Evolutionary conservation across 1,284 basidiomycete genomes (phyloP).

Genomic region (Malassezia sympodialis): DNA sequence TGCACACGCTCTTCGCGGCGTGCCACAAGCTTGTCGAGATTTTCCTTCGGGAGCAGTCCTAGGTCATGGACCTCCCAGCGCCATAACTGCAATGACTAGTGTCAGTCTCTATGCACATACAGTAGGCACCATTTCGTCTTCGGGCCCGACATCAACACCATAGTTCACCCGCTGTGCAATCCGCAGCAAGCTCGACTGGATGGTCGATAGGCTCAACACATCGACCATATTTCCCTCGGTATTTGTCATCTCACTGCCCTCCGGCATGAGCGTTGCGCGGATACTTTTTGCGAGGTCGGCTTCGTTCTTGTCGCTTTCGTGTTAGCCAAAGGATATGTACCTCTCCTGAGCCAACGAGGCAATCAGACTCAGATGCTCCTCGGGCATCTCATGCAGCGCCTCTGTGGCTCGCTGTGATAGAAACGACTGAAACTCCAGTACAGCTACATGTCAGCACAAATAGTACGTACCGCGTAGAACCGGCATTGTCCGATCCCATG

Average conservation of each 20-base stretch:
- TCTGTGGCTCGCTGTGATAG: slow-evolving; percentile 19
- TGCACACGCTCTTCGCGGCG: slow-evolving; percentile 60
- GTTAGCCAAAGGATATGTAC: not conserved
- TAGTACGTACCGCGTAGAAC: slow-evolving; percentile 62
- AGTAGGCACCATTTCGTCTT: not conserved
- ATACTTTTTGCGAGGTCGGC: slow-evolving; percentile 29
- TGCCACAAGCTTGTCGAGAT: slow-evolving; percentile 58
- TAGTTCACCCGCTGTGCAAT: slow-evolving; percentile 38
- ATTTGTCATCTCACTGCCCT: slow-evolving; percentile 18
- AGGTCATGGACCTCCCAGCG: slow-evolving; percentile 69
- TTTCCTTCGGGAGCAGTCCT: slow-evolving; percentile 62
- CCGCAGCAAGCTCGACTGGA: slow-evolving; percentile 24
- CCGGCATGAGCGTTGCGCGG: slow-evolving; percentile 25
- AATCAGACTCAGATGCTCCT: slow-evolving; percentile 62
- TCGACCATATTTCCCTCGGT: slow-evolving; percentile 5
- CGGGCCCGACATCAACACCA: slow-evolving; percentile 21
- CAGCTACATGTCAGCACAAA: slow-evolving; percentile 15
- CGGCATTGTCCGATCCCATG: slow-evolving; percentile 66
- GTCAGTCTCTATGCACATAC: slow-evolving; percentile 5
- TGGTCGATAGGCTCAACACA: slow-evolving; percentile 20
- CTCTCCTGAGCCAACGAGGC: slow-evolving; percentile 61
- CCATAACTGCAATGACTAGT: slow-evolving; percentile 59
- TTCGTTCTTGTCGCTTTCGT: slow-evolving; percentile 27
- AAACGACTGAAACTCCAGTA: slow-evolving; percentile 31
- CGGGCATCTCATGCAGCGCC: slow-evolving; percentile 55